Base-by-base conservation (phyloP, 257 asterid species). In the Salvia rosmarinus region DNA sequence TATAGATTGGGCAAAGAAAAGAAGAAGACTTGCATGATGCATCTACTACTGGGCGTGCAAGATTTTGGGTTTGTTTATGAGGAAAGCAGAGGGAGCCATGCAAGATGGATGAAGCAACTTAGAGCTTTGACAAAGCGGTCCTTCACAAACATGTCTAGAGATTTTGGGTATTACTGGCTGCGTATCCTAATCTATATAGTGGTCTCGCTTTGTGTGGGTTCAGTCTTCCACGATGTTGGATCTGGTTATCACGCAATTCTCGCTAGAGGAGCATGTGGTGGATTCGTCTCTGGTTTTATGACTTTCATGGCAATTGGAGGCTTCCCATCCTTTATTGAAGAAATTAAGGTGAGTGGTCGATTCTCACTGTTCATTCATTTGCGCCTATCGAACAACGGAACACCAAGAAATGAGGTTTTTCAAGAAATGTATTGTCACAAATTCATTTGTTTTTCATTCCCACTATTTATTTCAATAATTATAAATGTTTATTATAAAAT, bases 221-320 rank as follows among this genome's bases (percentile, higher is more conserved):
- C 97, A 0, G 91, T 93, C 32, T 93, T 93, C 66, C 84, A 82
- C 43, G 77, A 85, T 58, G 88, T 93, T 2, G 97, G 96, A 2
- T 83, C 90, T 1, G 74, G 82, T 34, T 76, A 74, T 20, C 79
- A 56, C 14, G 82, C 98, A 6, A 77, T 90, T 42, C 68, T 86
- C 17, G 96, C 96, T 0, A 75, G 98, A 72, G 98, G 96, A 14
- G 90, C 96, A 20, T 89, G 92, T 20, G 97, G 92, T 10, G 98
- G 96, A 42, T 93, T 90, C 57, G 73, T 93, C 43, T 84, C 97
- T 1, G 98, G 98, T 10, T 93, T 87, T 57, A 93, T 93, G 98
- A 85, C 94, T 4, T 89, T 90, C 88, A 90, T 93, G 98, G 82
- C 97, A 47, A 90, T 93, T 5, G 98, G 98, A 56, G 98, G 97